Percentiles rank a stretch among this genome's conserved stretches.
Evolutionary conservation across 2,329 filamentous ascomycete species (phyloP).

Genomic region (Chaetomium sp.): DNA sequence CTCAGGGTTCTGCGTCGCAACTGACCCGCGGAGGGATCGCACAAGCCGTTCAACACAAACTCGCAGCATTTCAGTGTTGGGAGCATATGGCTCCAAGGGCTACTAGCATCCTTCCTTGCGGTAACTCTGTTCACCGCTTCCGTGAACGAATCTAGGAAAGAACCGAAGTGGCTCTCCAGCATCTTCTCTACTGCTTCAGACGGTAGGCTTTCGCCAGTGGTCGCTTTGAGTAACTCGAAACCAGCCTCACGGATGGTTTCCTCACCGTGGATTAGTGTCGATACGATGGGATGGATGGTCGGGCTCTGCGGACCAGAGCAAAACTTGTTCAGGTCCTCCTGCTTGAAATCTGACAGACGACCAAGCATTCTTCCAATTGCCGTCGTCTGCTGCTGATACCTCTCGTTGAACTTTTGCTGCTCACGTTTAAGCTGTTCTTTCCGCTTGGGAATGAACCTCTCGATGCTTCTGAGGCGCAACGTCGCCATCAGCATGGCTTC

Average conservation of each 20-base stretch:
- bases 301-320: constrained; percentile 55
- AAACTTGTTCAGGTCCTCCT: constrained; percentile 60
- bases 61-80: constrained; percentile 51
- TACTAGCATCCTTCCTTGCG: constrained; percentile 30
- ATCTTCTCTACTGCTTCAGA: constrained; percentile 44
- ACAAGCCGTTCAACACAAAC: constrained; percentile 51
- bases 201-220: constrained; percentile 60
- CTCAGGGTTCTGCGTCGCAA: constrained; percentile 51
- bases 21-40: constrained; percentile 50
- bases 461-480: constrained; percentile 64
- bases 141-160: constrained; percentile 40
- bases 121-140: constrained; percentile 39
- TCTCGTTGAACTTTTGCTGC: constrained; percentile 70
- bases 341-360: constrained; percentile 68
- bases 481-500: constrained; percentile 66
- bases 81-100: constrained; percentile 51
- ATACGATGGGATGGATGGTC: constrained; percentile 67
- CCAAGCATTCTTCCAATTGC: constrained; percentile 70
- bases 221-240: constrained; percentile 73
- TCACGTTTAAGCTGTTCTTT: constrained; percentile 35
- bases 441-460: constrained; percentile 59
- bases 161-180: constrained; percentile 38
- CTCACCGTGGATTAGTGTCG: constrained; percentile 75
- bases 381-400: constrained; percentile 37
- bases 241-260: constrained; percentile 72